Conservation (phyloP, 352 stramenopile genomes). For the Lagenidium giganteum region DNA sequence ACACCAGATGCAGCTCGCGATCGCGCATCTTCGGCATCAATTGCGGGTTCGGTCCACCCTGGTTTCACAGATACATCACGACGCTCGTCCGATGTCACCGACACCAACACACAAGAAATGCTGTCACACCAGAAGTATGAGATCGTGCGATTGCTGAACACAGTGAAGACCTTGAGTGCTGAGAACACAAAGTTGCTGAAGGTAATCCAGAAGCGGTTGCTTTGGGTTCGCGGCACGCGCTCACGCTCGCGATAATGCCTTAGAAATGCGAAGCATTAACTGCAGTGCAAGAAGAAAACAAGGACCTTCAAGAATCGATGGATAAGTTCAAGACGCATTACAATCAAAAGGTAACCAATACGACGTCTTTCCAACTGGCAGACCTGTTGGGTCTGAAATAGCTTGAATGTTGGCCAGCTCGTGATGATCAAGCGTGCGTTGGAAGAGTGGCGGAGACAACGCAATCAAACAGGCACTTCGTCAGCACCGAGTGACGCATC, state of each 20-base stretch:
- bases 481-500: not conserved
- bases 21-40: conserved; percentile 1
- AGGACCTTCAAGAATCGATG: conserved; percentile 75
- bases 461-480: conserved; percentile 14
- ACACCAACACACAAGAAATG: conserved; percentile 42
- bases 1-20: not conserved
- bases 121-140: conserved; percentile 75
- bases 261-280: conserved; percentile 76
- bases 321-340: conserved; percentile 84
- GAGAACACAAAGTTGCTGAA: conserved; percentile 84
- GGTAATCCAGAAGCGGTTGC: conserved; percentile 21
- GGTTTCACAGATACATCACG: conserved; percentile 2
- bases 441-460: conserved; percentile 82
- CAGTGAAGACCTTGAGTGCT: conserved; percentile 78
- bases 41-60: not conserved
- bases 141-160: conserved; percentile 75
- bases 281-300: conserved; percentile 71
- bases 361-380: too few species aligned
- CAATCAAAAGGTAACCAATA: conserved; percentile 84
- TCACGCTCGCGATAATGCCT: not conserved
- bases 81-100: conserved; percentile 16
- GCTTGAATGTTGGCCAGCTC: conserved; percentile 41
- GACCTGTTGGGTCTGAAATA: too few species aligned
- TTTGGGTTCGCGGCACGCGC: not conserved
- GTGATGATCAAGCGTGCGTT: conserved; percentile 87